Base-by-base conservation (phyloP, 2,329 filamentous ascomycete species). In the Aspergillus fumigatus region DNA sequence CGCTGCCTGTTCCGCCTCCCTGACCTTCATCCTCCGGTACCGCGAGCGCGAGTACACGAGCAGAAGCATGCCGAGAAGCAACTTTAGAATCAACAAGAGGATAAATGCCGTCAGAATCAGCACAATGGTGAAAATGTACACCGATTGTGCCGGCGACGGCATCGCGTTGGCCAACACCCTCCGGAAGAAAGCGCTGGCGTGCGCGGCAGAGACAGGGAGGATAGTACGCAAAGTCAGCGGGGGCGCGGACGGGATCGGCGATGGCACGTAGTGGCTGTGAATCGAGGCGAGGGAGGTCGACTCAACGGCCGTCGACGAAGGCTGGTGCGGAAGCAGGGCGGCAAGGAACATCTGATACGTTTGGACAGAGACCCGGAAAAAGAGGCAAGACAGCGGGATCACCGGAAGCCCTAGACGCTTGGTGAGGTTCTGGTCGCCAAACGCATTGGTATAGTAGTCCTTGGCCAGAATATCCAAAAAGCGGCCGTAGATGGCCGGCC, bases 271-370 rank as follows among this genome's bases (percentile, higher is more conserved):
- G 48, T 77, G 70, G 57, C 70, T 69, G 53, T 78, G 74, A 47
- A 79, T 77, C 2, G 75, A 74, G 8, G 75, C 68, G 8, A 79
- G 65, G 4, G 75, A 76, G 3, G 76, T 70, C 8, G 67, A 57
- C 29, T 65, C 65, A n/a, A 67, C 65, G 1, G 70, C 68, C 1
- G 69, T 69, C 8, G 74, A 73, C 2, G 72, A 70, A 0, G 90
- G 80, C 0, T 90, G 89, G 8, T 88, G 83, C 0, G 91, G 88
- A 35, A 97, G 81, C 66, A 96, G 88, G 0, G 90, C 92, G 3
- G 92, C 90, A 14, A 97, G 83, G 69, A 97, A 96, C 93, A 97
- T 97, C 75, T 97, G 89, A 74, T 97, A 99, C 6, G 93, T 97
- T 72, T 99, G 94, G 47, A 97, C 83, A 1, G 90, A 92, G 49